Percentiles rank a stretch among this genome's conserved stretches.
Evolutionary conservation across 495 filamentous ascomycete species (phyloP).

Genomic region (Neurospora sp.): DNA sequence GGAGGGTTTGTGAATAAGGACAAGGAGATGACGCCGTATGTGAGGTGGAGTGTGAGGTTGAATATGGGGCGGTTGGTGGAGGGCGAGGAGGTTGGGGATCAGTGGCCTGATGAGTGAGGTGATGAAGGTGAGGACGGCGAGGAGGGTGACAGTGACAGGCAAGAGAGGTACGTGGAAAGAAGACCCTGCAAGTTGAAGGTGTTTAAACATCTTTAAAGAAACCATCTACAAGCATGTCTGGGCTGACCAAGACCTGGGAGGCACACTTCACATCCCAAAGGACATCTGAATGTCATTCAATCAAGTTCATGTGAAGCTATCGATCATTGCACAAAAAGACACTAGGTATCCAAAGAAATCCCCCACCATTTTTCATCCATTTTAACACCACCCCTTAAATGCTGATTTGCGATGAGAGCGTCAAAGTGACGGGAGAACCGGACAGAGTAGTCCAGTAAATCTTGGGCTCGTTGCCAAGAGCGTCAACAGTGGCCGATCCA

Average conservation of each 20-base stretch:
- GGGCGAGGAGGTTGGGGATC: slow-evolving; percentile 26
- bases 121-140: not conserved
- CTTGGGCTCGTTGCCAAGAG: slow-evolving; percentile 47
- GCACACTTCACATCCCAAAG: not conserved
- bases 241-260: not conserved
- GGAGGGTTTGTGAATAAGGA: slow-evolving; percentile 31
- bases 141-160: not conserved
- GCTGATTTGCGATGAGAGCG: slow-evolving; percentile 14
- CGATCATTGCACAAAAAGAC: not conserved
- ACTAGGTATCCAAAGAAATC: not conserved
- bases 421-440: slow-evolving; percentile 43
- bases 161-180: not conserved
- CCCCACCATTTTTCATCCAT: not conserved
- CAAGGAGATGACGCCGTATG: slow-evolving; percentile 35
- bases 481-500: slow-evolving; percentile 38
- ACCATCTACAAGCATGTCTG: not conserved
- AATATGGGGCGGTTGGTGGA: slow-evolving; percentile 29
- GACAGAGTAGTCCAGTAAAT: slow-evolving; percentile 49
- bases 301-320: not conserved
- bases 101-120: slow-evolving; percentile 28
- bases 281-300: not conserved
- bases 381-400: not conserved
- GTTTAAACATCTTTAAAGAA: not conserved
- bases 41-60: slow-evolving; percentile 31
- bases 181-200: not conserved